Percentiles rank a stretch among this genome's conserved stretches.
Conservation (phyloP, 2,329 filamentous ascomycete genomes). For the Hypoxylon sp. region DNA sequence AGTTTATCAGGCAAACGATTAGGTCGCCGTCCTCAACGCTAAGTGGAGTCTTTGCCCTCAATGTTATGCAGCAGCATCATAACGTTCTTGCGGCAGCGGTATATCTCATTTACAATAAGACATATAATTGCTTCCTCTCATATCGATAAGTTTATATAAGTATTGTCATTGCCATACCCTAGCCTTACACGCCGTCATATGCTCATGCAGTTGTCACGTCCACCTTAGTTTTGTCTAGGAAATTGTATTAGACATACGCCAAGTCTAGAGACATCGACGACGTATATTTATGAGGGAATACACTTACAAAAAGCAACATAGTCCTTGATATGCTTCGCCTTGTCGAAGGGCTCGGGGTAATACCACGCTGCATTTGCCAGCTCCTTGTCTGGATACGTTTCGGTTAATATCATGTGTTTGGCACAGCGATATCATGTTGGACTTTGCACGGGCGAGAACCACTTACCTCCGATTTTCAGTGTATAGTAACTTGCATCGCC, state of each 20-base stretch:
- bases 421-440: neutral
- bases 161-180: neutral
- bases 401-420: neutral
- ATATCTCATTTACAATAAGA: neutral
- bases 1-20: neutral
- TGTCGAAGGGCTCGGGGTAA: conserved; percentile 66
- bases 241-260: conserved; percentile 14
- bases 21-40: neutral
- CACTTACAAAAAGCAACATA: conserved; percentile 72
- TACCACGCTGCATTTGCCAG: conserved; percentile 71
- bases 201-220: conserved; percentile 33
- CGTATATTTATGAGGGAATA: neutral
- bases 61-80: neutral
- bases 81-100: neutral
- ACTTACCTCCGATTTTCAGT: conserved; percentile 63
- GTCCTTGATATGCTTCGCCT: conserved; percentile 66
- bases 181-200: neutral
- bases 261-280: neutral
- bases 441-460: neutral
- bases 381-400: conserved; percentile 57
- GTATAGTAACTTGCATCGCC: conserved; percentile 71
- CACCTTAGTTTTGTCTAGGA: conserved; percentile 44
- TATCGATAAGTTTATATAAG: neutral
- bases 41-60: neutral
- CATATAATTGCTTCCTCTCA: neutral